A percentile compares a stretch with the other conserved stretches of the same genome.
These are phyloP conservation scores for Aspergillus jensenii DNA, from an alignment of 2,329 filamentous ascomycete species.

Conservation along the genomic window DNA sequence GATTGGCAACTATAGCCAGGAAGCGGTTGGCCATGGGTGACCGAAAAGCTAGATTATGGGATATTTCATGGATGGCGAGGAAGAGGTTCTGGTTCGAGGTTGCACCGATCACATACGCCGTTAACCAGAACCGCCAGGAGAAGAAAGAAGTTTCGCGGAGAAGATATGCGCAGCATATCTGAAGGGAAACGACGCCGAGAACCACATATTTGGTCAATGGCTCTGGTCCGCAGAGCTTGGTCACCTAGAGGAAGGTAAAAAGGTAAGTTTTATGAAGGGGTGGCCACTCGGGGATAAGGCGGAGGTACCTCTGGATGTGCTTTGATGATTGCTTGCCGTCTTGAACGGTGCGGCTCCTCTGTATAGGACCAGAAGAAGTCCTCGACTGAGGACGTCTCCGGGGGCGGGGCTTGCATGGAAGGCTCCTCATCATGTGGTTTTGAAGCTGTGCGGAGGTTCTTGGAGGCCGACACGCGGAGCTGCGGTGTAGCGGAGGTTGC, in stretches of 20 bases:
- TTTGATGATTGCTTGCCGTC: conserved; percentile 93
- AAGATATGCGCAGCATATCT: conserved; percentile 73
- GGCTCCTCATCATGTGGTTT: conserved; percentile 17
- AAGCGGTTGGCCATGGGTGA: conserved; percentile 77
- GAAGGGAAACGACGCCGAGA: conserved; percentile 75
- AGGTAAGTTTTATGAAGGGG: conserved; percentile 2
- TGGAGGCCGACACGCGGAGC: conserved; percentile 34
- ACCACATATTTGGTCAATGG: conserved; percentile 95
- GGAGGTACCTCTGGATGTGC: conserved; percentile 82
- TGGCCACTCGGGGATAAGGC: neutral
- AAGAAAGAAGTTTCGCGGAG: conserved; percentile 76
- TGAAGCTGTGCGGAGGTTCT: conserved; percentile 18
- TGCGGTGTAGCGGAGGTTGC: conserved; percentile 32
- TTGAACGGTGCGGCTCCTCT: conserved; percentile 91
- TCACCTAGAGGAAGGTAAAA: conserved; percentile 61
- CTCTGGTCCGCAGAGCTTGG: conserved; percentile 94
- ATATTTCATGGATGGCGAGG: conserved; percentile 97
- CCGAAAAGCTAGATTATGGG: conserved; percentile 92
- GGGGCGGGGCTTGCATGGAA: conserved; percentile 29
- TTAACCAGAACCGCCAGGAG: conserved; percentile 79
- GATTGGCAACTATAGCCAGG: conserved; percentile 88
- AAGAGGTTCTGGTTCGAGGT: conserved; percentile 99
- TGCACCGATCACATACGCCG: conserved; percentile 87
- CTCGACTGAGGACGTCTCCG: conserved; percentile 35
- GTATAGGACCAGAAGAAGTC: conserved; percentile 99